These are phyloP conservation scores for Pholiota conissans DNA, from an alignment of 768 basidiomycete species.

Conservation along the genomic window DNA sequence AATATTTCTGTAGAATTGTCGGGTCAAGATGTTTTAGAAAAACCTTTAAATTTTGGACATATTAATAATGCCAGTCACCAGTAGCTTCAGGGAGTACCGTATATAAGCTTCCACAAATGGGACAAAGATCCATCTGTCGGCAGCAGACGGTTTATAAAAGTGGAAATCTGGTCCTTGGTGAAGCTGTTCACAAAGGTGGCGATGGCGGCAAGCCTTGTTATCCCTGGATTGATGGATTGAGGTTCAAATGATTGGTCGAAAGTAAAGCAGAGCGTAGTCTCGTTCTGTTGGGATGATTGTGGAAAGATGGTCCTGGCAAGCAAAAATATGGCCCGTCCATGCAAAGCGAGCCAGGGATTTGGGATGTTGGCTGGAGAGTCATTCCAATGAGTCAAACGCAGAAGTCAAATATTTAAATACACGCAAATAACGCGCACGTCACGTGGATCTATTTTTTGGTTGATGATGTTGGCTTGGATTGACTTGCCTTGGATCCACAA, in stretches of 20 bases:
- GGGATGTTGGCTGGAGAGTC: not conserved
- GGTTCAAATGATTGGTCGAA: not conserved
- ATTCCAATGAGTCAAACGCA: not conserved
- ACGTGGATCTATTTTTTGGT: slow-evolving; percentile 30
- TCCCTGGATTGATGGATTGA: too few relatives aligned
- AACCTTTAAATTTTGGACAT: not conserved
- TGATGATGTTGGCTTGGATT: slow-evolving; percentile 7
- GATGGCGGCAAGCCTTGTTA: too few relatives aligned
- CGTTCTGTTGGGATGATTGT: not conserved
- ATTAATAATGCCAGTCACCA: not conserved
- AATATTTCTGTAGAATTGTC: not conserved
- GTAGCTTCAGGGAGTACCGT: not conserved
- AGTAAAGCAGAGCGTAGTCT: not conserved
- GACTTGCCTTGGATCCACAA: slow-evolving; percentile 17
- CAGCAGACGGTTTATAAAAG: not conserved
- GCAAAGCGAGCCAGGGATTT: too few relatives aligned
- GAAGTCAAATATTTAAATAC: not conserved
- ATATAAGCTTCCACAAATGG: not conserved
- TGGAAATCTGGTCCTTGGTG: not conserved
- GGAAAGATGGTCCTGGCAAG: too few relatives aligned
- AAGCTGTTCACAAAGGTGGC: not conserved
- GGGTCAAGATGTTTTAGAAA: not conserved
- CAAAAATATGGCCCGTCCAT: too few relatives aligned
- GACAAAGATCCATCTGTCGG: not conserved
- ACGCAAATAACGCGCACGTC: slow-evolving; percentile 39